Percentiles rank a stretch among this genome's conserved stretches.
Evolutionary conservation across 2,329 filamentous ascomycete genomes (phyloP).

Genomic region (Phaeosphaeria sp.): DNA sequence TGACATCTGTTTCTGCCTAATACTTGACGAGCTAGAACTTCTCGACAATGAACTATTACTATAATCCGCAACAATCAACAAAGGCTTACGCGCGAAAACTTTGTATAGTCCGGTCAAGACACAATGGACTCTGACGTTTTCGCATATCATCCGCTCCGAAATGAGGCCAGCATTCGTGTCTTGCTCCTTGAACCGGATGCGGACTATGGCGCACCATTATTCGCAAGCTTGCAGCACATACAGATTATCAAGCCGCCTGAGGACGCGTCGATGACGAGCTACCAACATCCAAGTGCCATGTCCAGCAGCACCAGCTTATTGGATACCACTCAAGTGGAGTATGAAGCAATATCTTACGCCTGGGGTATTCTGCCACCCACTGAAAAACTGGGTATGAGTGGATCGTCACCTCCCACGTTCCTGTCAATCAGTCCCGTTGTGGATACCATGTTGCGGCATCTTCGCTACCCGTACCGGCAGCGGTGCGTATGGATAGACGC

Average conservation of each 20-base stretch:
- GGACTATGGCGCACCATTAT: background rate
- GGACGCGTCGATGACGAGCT: background rate
- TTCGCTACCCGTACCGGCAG: background rate
- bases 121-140: background rate
- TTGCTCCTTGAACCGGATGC: background rate
- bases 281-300: background rate
- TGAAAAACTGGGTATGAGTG: background rate
- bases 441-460: constrained; percentile 4
- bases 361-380: constrained; percentile 2
- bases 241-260: background rate
- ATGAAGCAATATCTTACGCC: constrained; percentile 4
- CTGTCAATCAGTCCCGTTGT: constrained; percentile 2
- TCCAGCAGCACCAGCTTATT: no score
- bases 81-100: background rate
- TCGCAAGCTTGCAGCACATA: constrained; percentile 1
- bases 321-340: background rate
- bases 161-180: constrained; percentile 1
- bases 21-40: background rate
- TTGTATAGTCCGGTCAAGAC: background rate
- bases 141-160: background rate
- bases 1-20: background rate
- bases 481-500: constrained; percentile 4
- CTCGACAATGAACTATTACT: background rate
- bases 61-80: background rate
- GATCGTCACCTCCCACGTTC: background rate